These are phyloP conservation scores for Cytospora schulzeri DNA, from an alignment of 2,329 filamentous ascomycete species.

Conservation along the genomic window DNA sequence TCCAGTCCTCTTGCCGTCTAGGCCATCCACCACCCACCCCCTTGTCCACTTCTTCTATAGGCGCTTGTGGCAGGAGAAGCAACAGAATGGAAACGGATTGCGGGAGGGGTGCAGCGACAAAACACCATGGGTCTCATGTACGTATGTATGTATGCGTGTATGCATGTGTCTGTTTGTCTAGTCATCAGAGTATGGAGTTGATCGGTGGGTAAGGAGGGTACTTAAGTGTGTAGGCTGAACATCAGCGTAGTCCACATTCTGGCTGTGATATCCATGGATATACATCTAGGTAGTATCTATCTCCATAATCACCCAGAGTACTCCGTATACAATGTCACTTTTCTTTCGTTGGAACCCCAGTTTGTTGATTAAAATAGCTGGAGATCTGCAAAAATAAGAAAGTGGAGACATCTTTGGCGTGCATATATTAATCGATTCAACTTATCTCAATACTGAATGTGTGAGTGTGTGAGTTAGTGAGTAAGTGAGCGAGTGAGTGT, in stretches of 20 bases:
- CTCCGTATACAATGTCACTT: no score
- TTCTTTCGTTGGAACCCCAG: no score
- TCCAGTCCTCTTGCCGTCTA: constrained; percentile 18
- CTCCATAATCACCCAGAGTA: no score
- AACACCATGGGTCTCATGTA: constrained; percentile 18
- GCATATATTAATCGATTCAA: no score
- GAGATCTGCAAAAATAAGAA: not conserved
- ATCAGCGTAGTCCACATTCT: no score
- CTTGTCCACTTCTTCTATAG: constrained; percentile 4
- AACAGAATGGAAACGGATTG: not conserved
- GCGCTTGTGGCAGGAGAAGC: constrained; percentile 19
- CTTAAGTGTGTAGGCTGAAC: no score
- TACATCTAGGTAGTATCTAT: no score
- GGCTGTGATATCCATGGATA: no score
- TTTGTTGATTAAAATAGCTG: no score
- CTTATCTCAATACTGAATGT: not conserved
- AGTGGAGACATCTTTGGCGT: not conserved
- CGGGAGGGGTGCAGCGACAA: constrained; percentile 22
- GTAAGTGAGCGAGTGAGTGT: not conserved
- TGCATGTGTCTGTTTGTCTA: no score
- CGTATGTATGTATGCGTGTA: no score
- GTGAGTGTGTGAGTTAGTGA: not conserved
- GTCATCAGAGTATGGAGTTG: not conserved
- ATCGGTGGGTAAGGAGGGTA: not conserved
- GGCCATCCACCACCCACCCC: not conserved